Evolutionary conservation across 75 land plant genomes (phyloP), one percentile per base, ranked within the genome.

Genomic region (Ceratopteris richardii): DNA sequence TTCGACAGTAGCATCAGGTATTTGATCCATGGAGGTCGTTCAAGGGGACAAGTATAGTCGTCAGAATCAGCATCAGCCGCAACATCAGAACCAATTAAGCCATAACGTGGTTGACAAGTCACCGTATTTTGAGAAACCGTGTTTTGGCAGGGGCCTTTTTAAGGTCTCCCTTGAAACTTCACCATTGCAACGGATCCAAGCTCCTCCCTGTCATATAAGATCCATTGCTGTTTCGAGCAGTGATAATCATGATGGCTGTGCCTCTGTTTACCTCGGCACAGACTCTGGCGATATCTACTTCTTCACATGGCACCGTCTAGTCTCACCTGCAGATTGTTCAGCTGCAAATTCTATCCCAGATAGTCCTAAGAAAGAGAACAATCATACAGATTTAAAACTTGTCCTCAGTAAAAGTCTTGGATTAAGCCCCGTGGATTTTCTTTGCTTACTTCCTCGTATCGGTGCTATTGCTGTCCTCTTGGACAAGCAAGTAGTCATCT

Each of bases 221-320:
- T 69, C 82, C 26, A 58, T 77, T 20, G 76, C 89, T 20, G 29
- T 88, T 19, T 52, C 44, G 43, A 36, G 67, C 2, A 1, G 42
- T 14, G 46, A 31, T 17, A 47, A 31, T 27, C 71, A 73, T 23
- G 58, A 42, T 43, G 70, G 65, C 25, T 58, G 73, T 37, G 41
- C 69, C 54, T 61, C 69, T 9, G 9, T 84, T 13, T 84, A 82
- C 80, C 30, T 74, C 51, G 97, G 97, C 31, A 85, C 97, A 13
- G 68, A 63, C 14, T 60, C 62, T 14, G 95, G 94, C 0, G 56
- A 75, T 30, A 46, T 90, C 7, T 47, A 72, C 42, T 60, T 64
- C 19, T 56, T 63, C 48, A 42, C 63, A n/a, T 54, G 66, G 57
- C 23, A 58, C 19, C 58, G 56, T 25, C 57, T 29, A 4, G 2